Evolutionary conservation across 495 filamentous ascomycete genomes (phyloP), one percentile per base, ranked within the genome.

Genomic region (Penicillium maclennaniae): DNA sequence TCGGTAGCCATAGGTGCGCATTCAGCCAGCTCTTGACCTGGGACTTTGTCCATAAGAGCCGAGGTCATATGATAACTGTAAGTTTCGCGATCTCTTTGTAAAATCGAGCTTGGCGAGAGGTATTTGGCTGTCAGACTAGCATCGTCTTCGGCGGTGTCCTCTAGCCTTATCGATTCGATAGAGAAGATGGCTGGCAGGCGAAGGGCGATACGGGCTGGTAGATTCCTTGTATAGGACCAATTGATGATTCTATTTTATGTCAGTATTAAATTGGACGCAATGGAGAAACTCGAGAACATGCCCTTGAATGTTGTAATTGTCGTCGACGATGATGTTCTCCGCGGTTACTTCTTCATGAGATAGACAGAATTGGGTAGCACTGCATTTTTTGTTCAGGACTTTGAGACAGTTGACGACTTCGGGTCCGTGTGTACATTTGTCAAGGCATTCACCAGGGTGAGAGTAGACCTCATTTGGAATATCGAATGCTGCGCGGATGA

Each of bases 281-380:
- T 25, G 10, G 27, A 43, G 7, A 23, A 1, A 5, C 23, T 2
- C 23, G 23, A 5, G 27, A 7, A 19, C 25, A 16, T 16, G 34
- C 48, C 39, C 48, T 17, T 41, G 41, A 3, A 50, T 12, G 5
- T 50, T 43, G 27, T 43, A 43, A 17, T 50, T 8, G 14, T 42
- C 17, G 12, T 50, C 48, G 27, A 50, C 8, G 25, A 43, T 28
- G 17, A 50, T 50, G 26, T 43, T 50, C 12, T 27, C 31, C 9
- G 36, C 4, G 5, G 7, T 0, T 0, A 49, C 21, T 12, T 28
- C 5, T 12, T 49, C 47, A n/a, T 49, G 47, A 2, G 47, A 40
- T 3, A 27, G 15, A 6, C 10, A 17, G 21, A 31, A 26, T 15
- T 7, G 4, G 21, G 6, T 19, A 8, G 7, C 23, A n/a, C 7